Percentiles rank a stretch among this genome's conserved stretches.
Evolutionary conservation across 176 grass and related monocot genomes (phyloP).

Genomic region (Oropetium thomaeum): DNA sequence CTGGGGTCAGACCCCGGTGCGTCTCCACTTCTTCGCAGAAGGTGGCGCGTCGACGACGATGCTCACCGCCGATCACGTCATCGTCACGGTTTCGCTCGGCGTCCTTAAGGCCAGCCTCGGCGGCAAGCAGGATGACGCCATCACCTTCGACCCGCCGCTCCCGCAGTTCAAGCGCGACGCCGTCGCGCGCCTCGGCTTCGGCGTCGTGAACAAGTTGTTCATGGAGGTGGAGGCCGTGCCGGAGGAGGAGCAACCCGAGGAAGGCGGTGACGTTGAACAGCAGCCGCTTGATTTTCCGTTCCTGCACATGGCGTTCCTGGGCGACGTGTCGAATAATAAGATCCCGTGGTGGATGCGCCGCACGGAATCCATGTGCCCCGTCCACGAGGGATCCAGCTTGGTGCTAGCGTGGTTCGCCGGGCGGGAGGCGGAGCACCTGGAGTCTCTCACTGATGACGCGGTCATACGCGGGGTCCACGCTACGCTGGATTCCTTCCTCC

Average conservation of each 20-base stretch:
- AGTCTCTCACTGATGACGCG: slow-evolving; percentile 61
- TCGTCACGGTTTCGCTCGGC: slow-evolving; percentile 81
- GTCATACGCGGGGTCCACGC: slow-evolving; percentile 44
- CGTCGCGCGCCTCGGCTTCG: slow-evolving; percentile 70
- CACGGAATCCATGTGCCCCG: slow-evolving; percentile 65
- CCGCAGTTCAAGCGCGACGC: slow-evolving; percentile 68
- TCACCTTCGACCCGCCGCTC: slow-evolving; percentile 70
- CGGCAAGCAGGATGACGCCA: slow-evolving; percentile 23
- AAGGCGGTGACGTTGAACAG: not conserved
- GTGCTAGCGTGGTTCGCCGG: slow-evolving; percentile 79
- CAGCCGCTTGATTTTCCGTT: slow-evolving; percentile 40
- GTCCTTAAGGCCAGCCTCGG: slow-evolving; percentile 70
- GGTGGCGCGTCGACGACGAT: not conserved
- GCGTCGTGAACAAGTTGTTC: slow-evolving; percentile 79
- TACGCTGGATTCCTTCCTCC: slow-evolving; percentile 52
- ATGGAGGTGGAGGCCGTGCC: slow-evolving; percentile 43
- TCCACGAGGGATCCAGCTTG: slow-evolving; percentile 57
- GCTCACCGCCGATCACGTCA: slow-evolving; percentile 59
- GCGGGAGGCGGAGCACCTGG: slow-evolving; percentile 68
- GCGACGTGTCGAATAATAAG: slow-evolving; percentile 36
- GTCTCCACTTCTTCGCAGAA: slow-evolving; percentile 67
- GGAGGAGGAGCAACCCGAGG: not conserved
- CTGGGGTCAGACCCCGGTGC: slow-evolving; percentile 47
- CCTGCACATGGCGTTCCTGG: slow-evolving; percentile 44
- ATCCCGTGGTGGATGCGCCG: slow-evolving; percentile 79